Base-by-base conservation (phyloP, 2,329 filamentous ascomycete species). In the Diaporthe longicolla region DNA sequence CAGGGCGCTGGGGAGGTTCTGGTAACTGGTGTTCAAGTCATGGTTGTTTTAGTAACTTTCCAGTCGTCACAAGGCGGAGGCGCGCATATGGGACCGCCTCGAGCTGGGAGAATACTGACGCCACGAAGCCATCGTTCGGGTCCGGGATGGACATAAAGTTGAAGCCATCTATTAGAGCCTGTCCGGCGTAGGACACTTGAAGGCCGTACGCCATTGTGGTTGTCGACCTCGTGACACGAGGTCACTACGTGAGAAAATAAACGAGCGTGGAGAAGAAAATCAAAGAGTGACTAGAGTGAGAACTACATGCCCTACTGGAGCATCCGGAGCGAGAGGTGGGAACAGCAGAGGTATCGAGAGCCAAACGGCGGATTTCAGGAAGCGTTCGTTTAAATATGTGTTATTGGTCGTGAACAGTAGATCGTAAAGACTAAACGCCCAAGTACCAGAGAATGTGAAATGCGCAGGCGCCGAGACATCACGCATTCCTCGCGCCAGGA, bases 41-140 rank as follows among this genome's bases (percentile, higher is more conserved):
- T 21, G 9, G 10, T n/a, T 21, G 26, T 45, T 68, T 71, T 29
- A 65, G 57, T 11, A 24, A 21, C 35, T 2, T 5, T 1, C 4
- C 4, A 9, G 10, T 43, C 54, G 11, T 29, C 17, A 48, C 10
- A 50, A 57, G 50, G 45, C 19, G 15, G 9, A 24, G 21, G 85
- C 11, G n/a, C 32, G 32, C 3, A 13, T 48, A n/a, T 40, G 4
- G 13, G 21, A n/a, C 3, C 48, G 3, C n/a, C 13, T 52, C n/a
- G 13, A 26, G 24, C 4, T 48, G 79, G 68, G 82, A n/a, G n/a
- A n/a, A 79, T 65, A 88, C 88, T 81, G 90, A 95, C 80, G 87
- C 83, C 35, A 95, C 93, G 78, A 89, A 94, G 58, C 93, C 93
- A 76, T 91, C 82, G 15, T 90, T 94, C 1, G 89, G 91, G 78